Base-by-base conservation (phyloP, 306 rosid species). In the Herpetospermum pedunculosum region DNA sequence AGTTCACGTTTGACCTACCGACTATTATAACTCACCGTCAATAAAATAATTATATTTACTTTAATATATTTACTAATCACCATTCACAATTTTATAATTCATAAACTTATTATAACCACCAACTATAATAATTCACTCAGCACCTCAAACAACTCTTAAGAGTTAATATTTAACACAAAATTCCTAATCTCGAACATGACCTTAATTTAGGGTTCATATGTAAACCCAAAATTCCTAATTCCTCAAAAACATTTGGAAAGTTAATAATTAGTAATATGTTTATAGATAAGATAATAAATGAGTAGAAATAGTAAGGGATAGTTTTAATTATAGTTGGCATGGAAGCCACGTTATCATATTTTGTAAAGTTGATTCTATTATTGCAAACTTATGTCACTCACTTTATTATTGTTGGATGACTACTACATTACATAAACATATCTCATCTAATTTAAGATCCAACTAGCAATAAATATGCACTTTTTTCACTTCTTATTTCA, bases 361-460 rank as follows among this genome's bases (percentile, higher is more conserved):
- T 54, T 13, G 2, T 40, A 21, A 65, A 65, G 29, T 21, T 64
- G 47, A 37, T 19, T 64, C 30, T 64, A 64, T 64, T 63, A 63
- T n/a, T 35, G 48, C 48, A 60, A 60, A 60, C 25, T 60, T 60
- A 32, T 60, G 68, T 1, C 6, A 6, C 38, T 15, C 14, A 63
- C 70, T 35, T 63, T 63, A 63, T 63, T 63, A 63, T 18, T 8
- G 70, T 63, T 37, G 70, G 52, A 65, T 21, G 70, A 41, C 50
- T n/a, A 65, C 44, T n/a, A 23, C 19, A 48, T 18, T 4, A 32
- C 35, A 32, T 4, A 48, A 15, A 15, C 21, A 10, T 35, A 23
- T 30, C 44, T 4, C 26, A 64, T 64, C 25, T 35, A 64, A n/a
- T 37, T 37, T 18, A 64, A 64, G 10, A 64, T 64, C 71, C 3